Evolutionary conservation across 2,329 filamentous ascomycete genomes (phyloP), one percentile per base, ranked within the genome.

Genomic region (Colletotrichum simmondsii): DNA sequence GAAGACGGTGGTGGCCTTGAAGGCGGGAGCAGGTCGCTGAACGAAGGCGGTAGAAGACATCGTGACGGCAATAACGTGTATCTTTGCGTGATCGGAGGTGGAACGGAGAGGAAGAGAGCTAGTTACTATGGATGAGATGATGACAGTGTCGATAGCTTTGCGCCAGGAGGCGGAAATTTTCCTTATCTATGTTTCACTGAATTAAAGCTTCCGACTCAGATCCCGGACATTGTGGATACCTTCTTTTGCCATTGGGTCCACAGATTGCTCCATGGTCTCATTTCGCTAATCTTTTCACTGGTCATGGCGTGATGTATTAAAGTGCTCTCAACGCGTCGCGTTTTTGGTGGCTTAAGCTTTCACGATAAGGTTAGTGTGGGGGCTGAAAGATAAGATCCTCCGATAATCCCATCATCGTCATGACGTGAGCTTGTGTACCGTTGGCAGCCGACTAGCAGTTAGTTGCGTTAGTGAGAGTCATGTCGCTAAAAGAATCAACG

Each of bases 1-100:
- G 76, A 88, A 85, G 78, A 88, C 82, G 76, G 86, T 86, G 72
- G 83, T 86, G 75, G 85, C 85, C 73, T 80, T 87, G 81, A 88
- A 88, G 75, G 74, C 82, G 49, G 87, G 87, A 46, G 87, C 87
- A 70, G 84, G 86, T 61, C 83, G 81, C 78, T 87, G 85, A 71
- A 88, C 85, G 75, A 86, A 86, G 56, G 84, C 84, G 65, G 42
- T 49, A 1, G 82, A 76, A 75, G 84, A 85, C 84, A 86, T 86
- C 35, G 60, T 81, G 76, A 19, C 19, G 24, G 42, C 32, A 14
- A n/a, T 8, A 6, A 30, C 16, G 26, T 8, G 19, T 24, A 35
- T 32, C 19, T n/a, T 32, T 37, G 16, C 49, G 53, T 53, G 19
- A 19, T 19, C 26, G 42, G 6, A 28, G 19, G 61, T 63, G 59